Evolutionary conservation across 352 stramenopile genomes (phyloP), one percentile per base, ranked within the genome.

Genomic region (Phytophthora parvispora): DNA sequence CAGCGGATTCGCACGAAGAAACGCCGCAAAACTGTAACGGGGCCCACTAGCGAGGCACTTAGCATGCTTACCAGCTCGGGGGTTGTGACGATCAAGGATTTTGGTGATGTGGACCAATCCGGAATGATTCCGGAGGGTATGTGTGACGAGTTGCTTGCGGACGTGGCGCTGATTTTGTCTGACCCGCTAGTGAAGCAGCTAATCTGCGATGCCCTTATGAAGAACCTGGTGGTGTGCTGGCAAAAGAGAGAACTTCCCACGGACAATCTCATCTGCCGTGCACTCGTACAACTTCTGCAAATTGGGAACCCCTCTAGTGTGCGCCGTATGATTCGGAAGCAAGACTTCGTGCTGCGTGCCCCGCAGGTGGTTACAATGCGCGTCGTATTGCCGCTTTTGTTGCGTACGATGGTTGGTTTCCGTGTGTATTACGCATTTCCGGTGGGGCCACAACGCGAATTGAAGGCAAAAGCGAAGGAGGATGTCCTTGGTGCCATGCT

Each of bases 121-220:
- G 88, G 89, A 10, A 95, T 97, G 87, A 85, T 97, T 20, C 80
- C 78, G 0, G 89, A 97, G 64, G 87, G 87, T 10, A 80, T 94
- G 48, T 97, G 87, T 53, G 85, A 97, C 6, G 86, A 92, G 18
- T 62, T 84, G 7, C 69, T 97, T 15, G 85, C 87, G 16, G 89
- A 97, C 68, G 78, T 94, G 1, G 86, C 87, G 18, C 70, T 97
- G 53, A 79, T 97, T 32, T 52, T 97, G 51, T 86, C 77, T 7
- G 89, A 97, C 49, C 86, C 89, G 8, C 77, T 87, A 28, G 86
- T 94, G 36, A 95, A 94, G 65, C 82, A 92, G 53, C 72, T 94
- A 59, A 74, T 97, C 29, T 94, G 86, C 57, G 81, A 95, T 27
- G 71, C 82, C 31, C 67, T 97, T 29, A 85, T 93, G 64, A 89